Conservation (phyloP, 208 protist species). For the Porcisia deanei region DNA sequence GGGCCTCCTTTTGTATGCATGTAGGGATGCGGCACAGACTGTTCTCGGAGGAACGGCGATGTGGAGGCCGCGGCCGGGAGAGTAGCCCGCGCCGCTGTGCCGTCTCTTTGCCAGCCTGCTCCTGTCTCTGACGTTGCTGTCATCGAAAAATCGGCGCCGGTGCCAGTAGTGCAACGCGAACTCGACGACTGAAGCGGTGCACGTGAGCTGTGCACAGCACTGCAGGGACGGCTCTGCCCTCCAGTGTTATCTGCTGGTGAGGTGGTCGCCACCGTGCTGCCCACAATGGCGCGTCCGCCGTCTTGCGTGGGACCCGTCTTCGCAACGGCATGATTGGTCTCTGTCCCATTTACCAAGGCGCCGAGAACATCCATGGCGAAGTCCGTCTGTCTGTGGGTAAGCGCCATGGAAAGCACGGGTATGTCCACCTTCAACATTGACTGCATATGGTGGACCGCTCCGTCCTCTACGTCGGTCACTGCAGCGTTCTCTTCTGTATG, state of each 20-base stretch:
- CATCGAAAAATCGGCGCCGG: neutral
- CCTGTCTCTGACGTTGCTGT: neutral
- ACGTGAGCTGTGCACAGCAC: neutral
- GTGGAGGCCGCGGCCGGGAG: neutral
- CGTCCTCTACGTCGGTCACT: constrained; percentile 3
- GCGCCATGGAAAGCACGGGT: constrained; percentile 28
- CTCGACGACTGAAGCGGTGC: neutral
- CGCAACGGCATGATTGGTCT: neutral
- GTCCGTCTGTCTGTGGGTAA: constrained; percentile 52
- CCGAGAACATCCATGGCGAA: constrained; percentile 71
- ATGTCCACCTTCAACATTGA: constrained; percentile 34
- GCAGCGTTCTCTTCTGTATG: neutral
- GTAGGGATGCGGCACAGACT: constrained; percentile 1
- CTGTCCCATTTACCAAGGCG: constrained; percentile 35
- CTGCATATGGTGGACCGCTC: neutral
- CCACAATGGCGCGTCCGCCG: neutral
- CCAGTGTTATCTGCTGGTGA: neutral
- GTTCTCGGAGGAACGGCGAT: neutral
- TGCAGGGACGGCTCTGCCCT: neutral
- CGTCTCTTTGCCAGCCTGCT: neutral
- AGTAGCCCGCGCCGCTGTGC: neutral
- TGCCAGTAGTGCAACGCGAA: neutral
- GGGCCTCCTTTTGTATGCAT: neutral
- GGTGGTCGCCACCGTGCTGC: neutral
- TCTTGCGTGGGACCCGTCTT: neutral